Evolutionary conservation across 805 yeast species (phyloP).

Genomic region (Komagataella pseudopastoris): DNA sequence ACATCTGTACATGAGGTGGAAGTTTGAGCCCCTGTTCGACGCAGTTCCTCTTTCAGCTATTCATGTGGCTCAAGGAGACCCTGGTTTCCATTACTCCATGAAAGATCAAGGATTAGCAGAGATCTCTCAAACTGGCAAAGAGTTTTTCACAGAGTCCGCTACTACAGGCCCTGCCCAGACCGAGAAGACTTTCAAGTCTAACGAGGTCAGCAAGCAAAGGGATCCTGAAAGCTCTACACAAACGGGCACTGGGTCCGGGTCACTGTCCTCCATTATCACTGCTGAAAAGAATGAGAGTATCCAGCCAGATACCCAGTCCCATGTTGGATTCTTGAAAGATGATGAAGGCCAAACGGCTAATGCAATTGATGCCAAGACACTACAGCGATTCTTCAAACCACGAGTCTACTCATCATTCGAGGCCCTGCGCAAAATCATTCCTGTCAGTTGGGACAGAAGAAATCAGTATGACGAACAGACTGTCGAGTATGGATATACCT

Average conservation of each 20-base stretch:
- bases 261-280: not conserved
- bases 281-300: not conserved
- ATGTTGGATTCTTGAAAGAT: not conserved
- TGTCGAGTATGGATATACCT: slow-evolving; percentile 29
- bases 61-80: slow-evolving; percentile 24
- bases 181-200: not conserved
- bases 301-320: not conserved
- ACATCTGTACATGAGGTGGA: slow-evolving; percentile 46
- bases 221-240: not conserved
- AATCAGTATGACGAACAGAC: slow-evolving; percentile 23
- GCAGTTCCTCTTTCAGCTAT: slow-evolving; percentile 58
- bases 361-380: slow-evolving; percentile 3
- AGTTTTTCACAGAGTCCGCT: slow-evolving; percentile 6
- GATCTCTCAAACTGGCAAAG: slow-evolving; percentile 35
- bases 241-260: not conserved
- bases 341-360: not conserved
- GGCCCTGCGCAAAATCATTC: slow-evolving; percentile 26
- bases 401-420: slow-evolving; percentile 24
- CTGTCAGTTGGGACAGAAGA: slow-evolving; percentile 14
- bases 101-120: slow-evolving; percentile 54
- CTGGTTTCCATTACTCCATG: slow-evolving; percentile 36
- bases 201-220: not conserved
- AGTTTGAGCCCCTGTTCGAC: slow-evolving; percentile 51
- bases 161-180: not conserved
- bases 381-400: slow-evolving; percentile 28